These are phyloP conservation scores for Williopsis jadinii DNA, from an alignment of 1,139 yeast genomes.

Conservation along the genomic window DNA sequence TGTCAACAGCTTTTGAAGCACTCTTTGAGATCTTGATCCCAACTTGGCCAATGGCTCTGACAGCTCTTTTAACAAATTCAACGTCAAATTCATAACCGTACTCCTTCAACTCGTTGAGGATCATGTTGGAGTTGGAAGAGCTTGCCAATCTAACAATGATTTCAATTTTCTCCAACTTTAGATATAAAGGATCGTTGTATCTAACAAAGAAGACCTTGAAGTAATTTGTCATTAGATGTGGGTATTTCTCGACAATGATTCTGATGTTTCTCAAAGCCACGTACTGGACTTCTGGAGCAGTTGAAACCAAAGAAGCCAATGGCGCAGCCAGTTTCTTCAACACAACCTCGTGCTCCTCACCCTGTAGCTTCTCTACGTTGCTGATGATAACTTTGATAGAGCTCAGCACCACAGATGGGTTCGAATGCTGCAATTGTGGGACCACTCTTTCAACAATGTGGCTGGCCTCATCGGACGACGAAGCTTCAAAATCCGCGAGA, in stretches of 20 bases:
- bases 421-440: constrained; percentile 96
- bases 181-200: constrained; percentile 89
- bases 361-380: constrained; percentile 52
- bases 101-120: constrained; percentile 83
- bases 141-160: constrained; percentile 81
- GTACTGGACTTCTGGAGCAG: constrained; percentile 91
- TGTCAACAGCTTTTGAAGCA: constrained; percentile 65
- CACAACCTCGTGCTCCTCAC: constrained; percentile 35
- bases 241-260: constrained; percentile 84
- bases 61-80: constrained; percentile 77
- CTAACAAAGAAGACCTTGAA: constrained; percentile 88
- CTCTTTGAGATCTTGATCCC: constrained; percentile 70
- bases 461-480: constrained; percentile 57
- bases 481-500: constrained; percentile 60
- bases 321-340: constrained; percentile 85
- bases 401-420: constrained; percentile 89
- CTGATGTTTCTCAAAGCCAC: constrained; percentile 91
- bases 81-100: constrained; percentile 93
- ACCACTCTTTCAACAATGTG: constrained; percentile 86
- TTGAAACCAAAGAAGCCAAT: constrained; percentile 77
- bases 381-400: constrained; percentile 77
- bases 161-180: constrained; percentile 89
- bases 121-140: constrained; percentile 56
- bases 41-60: constrained; percentile 79
- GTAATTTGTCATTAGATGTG: constrained; percentile 70